Base-by-base conservation (phyloP, 306 rosid genomes). In the Hippophae rhamnoides region DNA sequence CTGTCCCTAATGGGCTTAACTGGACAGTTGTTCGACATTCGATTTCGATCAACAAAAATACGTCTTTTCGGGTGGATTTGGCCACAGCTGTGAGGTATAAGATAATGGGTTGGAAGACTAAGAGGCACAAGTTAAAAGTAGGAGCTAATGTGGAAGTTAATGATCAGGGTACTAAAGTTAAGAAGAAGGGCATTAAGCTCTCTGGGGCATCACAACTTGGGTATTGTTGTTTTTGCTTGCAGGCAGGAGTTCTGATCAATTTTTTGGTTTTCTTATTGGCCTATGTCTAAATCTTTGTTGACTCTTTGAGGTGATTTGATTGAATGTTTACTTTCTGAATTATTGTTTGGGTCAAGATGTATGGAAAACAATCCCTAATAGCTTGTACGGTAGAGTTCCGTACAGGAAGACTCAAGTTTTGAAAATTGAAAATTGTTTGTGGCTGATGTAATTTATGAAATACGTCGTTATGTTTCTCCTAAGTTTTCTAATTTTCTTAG, bases 41-140 rank as follows among this genome's bases (percentile, higher is more conserved):
- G 6, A 11, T 45, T 66, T 13, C 13, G 9, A 5, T 13, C 7
- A 14, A 58, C 41, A 70, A 69, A 0, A 41, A 56, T 10, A 56
- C 43, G 56, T 13, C 26, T 31, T 70, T 76, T 54, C 74, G 87
- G 69, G 84, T 85, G 78, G 71, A 85, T 58, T 71, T 76, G 63
- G 46, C 5, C n/a, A 92, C 98, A 53, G 57, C 69, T 54, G 92
- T 75, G 53, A 81, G 86, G 89, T 92, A 76, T 54, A 85, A 85
- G 82, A 87, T 85, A 50, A 7, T 82, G 71, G 3, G 64, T 1
- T 87, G 95, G 96, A 79, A 47, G 73, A 81, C 83, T 6, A 83
- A 79, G 77, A 69, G 87, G 65, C 60, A 76, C 47, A 9, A 1
- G 10, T 57, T 87, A 41, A 67, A 50, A 66, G 85, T 83, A 41